Evolutionary conservation across 352 stramenopile genomes (phyloP), one percentile per base, ranked within the genome.

Genomic region (Globisporangium echinulatum): DNA sequence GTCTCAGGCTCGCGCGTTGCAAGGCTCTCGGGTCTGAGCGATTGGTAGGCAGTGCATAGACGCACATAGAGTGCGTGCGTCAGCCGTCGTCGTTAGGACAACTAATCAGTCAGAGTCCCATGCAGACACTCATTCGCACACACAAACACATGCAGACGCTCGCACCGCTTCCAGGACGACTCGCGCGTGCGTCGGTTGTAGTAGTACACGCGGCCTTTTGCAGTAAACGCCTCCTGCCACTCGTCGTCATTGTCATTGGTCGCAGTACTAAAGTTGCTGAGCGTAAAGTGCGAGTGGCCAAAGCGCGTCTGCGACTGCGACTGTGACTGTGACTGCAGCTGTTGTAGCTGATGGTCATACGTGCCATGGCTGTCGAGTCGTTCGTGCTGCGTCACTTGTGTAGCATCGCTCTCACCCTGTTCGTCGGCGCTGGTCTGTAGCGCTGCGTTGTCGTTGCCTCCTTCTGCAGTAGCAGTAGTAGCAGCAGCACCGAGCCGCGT

Each of bases 121-220:
- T 33, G 3, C 2, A 33, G 25, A 33, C 25, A 33, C 25, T 33
- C 25, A 33, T 3, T 33, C 25, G 25, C 25, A 33, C 25, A 33
- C 25, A 33, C 25, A 33, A 33, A 33, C 25, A 33, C 25, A 33
- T 33, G 3, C 25, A 33, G 25, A 33, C 25, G 25, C 25, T 33
- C 64, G 49, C 59, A 94, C 85, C 74, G 90, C 49, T 77, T 92
- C 85, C 85, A 94, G 8, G 83, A 92, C 8, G 85, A 92, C 65
- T 94, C 85, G 49, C 85, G 77, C 3, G 85, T 92, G 46, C 80
- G 77, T 19, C 83, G 79, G 49, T 94, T 94, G 76, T 94, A 94
- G 72, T 92, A 94, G 65, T 94, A 94, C 0, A 92, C 84, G n/a
- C 82, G 76, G 1, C 85, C 85, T 66, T 92, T 90, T 1, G 79